Evolutionary conservation across 1,284 basidiomycete genomes (phyloP).

Genomic region (Volvariella surrecta): DNA sequence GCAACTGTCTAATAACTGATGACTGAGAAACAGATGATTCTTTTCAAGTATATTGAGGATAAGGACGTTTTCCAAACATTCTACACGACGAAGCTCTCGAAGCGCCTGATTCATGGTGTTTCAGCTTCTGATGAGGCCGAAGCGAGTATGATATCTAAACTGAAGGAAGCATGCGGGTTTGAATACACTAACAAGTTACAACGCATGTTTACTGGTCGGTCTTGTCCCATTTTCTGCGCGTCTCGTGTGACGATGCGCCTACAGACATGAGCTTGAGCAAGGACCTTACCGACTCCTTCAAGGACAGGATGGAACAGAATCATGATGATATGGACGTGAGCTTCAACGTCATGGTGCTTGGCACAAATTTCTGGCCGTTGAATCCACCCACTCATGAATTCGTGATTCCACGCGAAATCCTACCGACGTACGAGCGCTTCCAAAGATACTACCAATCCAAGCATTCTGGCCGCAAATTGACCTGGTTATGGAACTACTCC

Average conservation of each 20-base stretch:
- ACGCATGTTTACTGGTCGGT: conserved; percentile 92
- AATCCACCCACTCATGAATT: conserved; percentile 80
- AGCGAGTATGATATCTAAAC: conserved; percentile 96
- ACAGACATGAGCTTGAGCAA: conserved; percentile 95
- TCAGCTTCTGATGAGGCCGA: conserved; percentile 97
- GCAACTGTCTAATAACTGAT: not conserved
- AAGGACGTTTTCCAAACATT: conserved; percentile 99
- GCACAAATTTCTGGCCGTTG: conserved; percentile 95
- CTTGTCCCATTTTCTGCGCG: not conserved
- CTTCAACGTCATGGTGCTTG: conserved; percentile 90
- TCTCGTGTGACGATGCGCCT: not conserved
- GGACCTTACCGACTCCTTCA: conserved; percentile 95
- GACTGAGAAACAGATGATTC: conserved; percentile 75
- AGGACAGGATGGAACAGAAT: conserved; percentile 85
- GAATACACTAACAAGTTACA: conserved; percentile 98
- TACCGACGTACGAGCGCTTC: conserved; percentile 87
- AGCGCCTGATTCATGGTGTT: conserved; percentile 86
- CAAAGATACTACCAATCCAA: conserved; percentile 90
- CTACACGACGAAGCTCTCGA: conserved; percentile 95
- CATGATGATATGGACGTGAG: conserved; percentile 82
- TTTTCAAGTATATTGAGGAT: conserved; percentile 99
- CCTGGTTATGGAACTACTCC: conserved; percentile 97
- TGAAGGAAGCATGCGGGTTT: conserved; percentile 98
- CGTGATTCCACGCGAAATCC: conserved; percentile 83
- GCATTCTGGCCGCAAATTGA: conserved; percentile 91